phyloP scores from a whole-genome alignment of 805 yeast species.

The Candida berthetii region DNA sequence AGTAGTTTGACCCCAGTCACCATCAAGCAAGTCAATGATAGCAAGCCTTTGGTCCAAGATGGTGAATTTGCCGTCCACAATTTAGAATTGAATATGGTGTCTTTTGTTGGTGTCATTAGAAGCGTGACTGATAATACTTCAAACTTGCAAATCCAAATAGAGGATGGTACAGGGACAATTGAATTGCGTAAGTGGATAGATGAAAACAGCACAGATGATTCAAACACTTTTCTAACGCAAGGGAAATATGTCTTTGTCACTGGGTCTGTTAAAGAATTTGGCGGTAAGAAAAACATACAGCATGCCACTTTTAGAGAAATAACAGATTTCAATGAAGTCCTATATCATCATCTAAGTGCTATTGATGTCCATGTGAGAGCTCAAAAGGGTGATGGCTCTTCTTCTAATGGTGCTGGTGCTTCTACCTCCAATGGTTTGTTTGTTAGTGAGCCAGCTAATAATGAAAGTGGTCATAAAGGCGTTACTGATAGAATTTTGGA shows the following conservation, averaged over 20 bases:
- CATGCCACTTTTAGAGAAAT: conserved; percentile 54
- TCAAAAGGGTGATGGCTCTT: conserved; percentile 34
- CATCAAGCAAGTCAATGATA: conserved; percentile 62
- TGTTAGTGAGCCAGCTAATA: conserved; percentile 32
- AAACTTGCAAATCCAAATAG: conserved; percentile 52
- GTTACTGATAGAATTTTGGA: conserved; percentile 39
- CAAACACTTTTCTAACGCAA: conserved; percentile 27
- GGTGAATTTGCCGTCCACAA: conserved; percentile 57
- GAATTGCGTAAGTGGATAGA: conserved; percentile 63
- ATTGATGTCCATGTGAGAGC: conserved; percentile 50
- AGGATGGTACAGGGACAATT: conserved; percentile 71
- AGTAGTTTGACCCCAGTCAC: conserved; percentile 59
- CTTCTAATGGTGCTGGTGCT: not conserved
- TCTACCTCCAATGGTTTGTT: conserved; percentile 28
- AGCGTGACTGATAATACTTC: conserved; percentile 54
- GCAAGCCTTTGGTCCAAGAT: conserved; percentile 56
- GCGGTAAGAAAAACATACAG: conserved; percentile 58
- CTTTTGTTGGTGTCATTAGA: conserved; percentile 67
- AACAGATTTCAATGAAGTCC: conserved; percentile 58
- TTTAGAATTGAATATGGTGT: conserved; percentile 55
- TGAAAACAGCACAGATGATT: conserved; percentile 29
- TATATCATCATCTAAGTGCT: conserved; percentile 63
- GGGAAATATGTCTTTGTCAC: conserved; percentile 58
- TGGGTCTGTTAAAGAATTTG: conserved; percentile 53
- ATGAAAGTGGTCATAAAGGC: conserved; percentile 14